Base-by-base conservation (phyloP, 2,329 filamentous ascomycete genomes). In the Colletotrichum tamarilloi region DNA sequence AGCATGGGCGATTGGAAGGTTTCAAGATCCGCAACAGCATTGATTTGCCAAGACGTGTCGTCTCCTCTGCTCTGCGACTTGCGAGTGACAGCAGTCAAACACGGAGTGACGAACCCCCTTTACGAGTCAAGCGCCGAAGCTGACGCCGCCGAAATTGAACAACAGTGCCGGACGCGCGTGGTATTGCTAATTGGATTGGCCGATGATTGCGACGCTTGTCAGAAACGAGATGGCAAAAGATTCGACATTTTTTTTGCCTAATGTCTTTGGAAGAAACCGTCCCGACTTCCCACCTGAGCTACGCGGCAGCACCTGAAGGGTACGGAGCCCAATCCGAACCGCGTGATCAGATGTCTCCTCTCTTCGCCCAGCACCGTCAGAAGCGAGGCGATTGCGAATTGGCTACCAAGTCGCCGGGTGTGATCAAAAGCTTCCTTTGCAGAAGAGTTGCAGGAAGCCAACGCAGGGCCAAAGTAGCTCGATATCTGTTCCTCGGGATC, bases 21-120 rank as follows among this genome's bases (percentile, higher is more conserved):
- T 73, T 70, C 67, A 67, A 62, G 60, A 73, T 70, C 67, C 60
- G 56, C 53, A 26, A n/a, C 63, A 49, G 53, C 63, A 66, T 49
- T 60, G 60, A 62, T 46, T 49, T 57, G 67, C 60, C 67, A 62
- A 64, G 60, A 42, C 42, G 67, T 58, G 67, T 58, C 67, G 38
- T 42, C 26, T 30, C 60, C 32, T 38, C 65, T 42, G 38, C 38
- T 16, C 38, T 42, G 38, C 38, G 30, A 22, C 49, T 38, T 38
- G 22, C 58, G 42, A 57, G 26, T 60, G 67, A 57, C 55, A 32
- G 67, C 49, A 49, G 42, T 35, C 55, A 70, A 24, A 62, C 46
- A 56, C 46, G 59, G 59, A 52, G 24, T 42, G 38, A 42, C 14
- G 46, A 19, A 11, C n/a, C 67, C 19, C 60, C 55, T 24, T 60